Base-by-base conservation (phyloP, 345 rosid species). In the Carallia pectinifolia region DNA sequence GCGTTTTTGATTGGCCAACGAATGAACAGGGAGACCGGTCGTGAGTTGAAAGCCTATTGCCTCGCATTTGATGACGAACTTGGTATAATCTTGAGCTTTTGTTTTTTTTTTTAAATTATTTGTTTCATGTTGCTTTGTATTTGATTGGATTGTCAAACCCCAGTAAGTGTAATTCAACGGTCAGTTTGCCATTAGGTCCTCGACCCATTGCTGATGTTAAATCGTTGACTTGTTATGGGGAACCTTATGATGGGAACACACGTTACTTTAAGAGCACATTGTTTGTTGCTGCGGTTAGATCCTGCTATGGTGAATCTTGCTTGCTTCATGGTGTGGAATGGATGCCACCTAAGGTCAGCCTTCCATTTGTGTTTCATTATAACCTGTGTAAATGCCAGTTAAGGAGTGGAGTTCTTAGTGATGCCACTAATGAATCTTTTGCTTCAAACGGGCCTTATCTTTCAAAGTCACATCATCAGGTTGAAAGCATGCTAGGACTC, bases 161-260 rank as follows among this genome's bases (percentile, higher is more conserved):
- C 31, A 53, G 50, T n/a, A 2, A 30, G 70, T 55, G 53, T 64
- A 44, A 58, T 79, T 40, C 75, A 56, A 70, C 34, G 34, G 61
- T 67, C 67, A 65, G 72, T 31, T 77, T 31, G 76, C 71, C 76
- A 72, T 67, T 81, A 94, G 97, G 95, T 78, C 81, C 83, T 79
- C 71, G 88, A 54, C 93, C 93, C 6, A 83, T 95, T 79, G 99
- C 97, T 77, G 86, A 92, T 83, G 89, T 92, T 70, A 86, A 85
- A 81, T 95, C 97, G 6, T 85, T 95, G 85, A 95, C 99, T 58
- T 97, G 92, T 87, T 95, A 88, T 67, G 99, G 99, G 39, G 99
- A 95, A 83, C 97, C 99, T 76, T 92, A 95, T 74, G 99, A 95
- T 81, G 99, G 98, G 69, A 94, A 92, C 74, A 95, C 99, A 13